phyloP scores from a whole-genome alignment of 768 basidiomycete genomes.

The Termitomyces sp. region DNA sequence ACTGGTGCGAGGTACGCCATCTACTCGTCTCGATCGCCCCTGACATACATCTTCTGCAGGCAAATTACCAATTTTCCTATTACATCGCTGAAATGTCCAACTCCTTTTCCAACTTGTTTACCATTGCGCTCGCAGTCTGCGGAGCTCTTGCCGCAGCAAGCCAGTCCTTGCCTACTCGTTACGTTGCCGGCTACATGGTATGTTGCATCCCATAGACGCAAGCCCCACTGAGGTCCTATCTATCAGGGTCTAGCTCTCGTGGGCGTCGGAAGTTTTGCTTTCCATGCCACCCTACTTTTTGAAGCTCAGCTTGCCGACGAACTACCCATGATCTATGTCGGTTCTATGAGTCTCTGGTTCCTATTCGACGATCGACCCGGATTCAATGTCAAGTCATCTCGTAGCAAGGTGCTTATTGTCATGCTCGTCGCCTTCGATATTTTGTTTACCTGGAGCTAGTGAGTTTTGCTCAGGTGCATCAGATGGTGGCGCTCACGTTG shows the following conservation, averaged over 20 bases:
- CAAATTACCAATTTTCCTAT: slow-evolving; percentile 73
- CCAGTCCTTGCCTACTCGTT: slow-evolving; percentile 36
- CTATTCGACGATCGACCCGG: slow-evolving; percentile 55
- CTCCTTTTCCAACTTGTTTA: slow-evolving; percentile 64
- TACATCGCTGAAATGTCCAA: slow-evolving; percentile 79
- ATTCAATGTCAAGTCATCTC: slow-evolving; percentile 31
- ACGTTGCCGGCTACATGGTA: slow-evolving; percentile 36
- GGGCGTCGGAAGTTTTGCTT: slow-evolving; percentile 73
- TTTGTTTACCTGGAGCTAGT: slow-evolving; percentile 74
- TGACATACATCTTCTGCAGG: slow-evolving; percentile 28
- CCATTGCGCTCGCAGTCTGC: slow-evolving; percentile 47
- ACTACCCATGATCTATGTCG: slow-evolving; percentile 76
- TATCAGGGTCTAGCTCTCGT: slow-evolving; percentile 62
- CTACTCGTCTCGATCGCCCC: background rate
- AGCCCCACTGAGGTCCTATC: background rate
- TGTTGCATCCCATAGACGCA: slow-evolving; percentile 6
- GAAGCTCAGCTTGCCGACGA: slow-evolving; percentile 80
- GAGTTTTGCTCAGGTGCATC: slow-evolving; percentile 20
- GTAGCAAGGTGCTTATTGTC: slow-evolving; percentile 34
- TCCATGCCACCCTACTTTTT: slow-evolving; percentile 73
- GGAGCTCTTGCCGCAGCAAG: slow-evolving; percentile 32
- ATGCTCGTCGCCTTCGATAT: slow-evolving; percentile 43
- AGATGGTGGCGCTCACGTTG: slow-evolving; percentile 4
- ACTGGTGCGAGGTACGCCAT: slow-evolving; percentile 64
- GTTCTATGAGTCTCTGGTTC: slow-evolving; percentile 54